Evolutionary conservation across 371 early-diverging fungal species (phyloP).

Genomic region (Coemansia sp.): DNA sequence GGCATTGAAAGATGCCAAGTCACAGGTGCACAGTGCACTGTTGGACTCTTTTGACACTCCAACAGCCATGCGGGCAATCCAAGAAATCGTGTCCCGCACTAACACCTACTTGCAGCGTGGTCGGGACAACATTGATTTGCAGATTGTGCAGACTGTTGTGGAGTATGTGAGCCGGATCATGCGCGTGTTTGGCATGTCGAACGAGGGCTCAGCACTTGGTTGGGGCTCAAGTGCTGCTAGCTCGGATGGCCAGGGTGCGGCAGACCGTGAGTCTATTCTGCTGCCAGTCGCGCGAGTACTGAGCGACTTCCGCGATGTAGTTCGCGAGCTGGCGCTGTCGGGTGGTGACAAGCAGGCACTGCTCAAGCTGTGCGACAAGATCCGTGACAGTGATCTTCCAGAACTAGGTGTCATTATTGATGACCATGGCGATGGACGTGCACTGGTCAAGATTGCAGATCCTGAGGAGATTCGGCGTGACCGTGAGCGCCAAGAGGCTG

Average conservation of each 20-base stretch:
- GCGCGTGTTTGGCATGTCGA: constrained; percentile 54
- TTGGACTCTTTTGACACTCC: constrained; percentile 96
- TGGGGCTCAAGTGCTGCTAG: constrained; percentile 33
- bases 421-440: constrained; percentile 90
- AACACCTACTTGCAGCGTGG: constrained; percentile 74
- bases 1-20: constrained; percentile 60
- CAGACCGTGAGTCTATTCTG: constrained; percentile 62
- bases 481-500: constrained; percentile 62
- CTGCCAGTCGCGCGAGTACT: constrained; percentile 80
- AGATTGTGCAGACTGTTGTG: constrained; percentile 74
- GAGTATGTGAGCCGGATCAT: constrained; percentile 76
- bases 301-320: constrained; percentile 84
- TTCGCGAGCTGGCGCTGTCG: constrained; percentile 57
- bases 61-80: constrained; percentile 73
- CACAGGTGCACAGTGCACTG: constrained; percentile 79
- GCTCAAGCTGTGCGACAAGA: constrained; percentile 74
- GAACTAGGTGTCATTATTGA: constrained; percentile 87
- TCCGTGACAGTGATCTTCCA: constrained; percentile 84
- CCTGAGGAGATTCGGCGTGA: constrained; percentile 67
- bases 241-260: constrained; percentile 1
- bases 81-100: constrained; percentile 74
- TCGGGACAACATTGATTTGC: constrained; percentile 56
- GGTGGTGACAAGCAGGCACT: constrained; percentile 60
- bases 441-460: constrained; percentile 86
- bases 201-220: constrained; percentile 59